phyloP scores from a whole-genome alignment of 176 grass and related monocot species.

The Rhynchospora tenuis region DNA sequence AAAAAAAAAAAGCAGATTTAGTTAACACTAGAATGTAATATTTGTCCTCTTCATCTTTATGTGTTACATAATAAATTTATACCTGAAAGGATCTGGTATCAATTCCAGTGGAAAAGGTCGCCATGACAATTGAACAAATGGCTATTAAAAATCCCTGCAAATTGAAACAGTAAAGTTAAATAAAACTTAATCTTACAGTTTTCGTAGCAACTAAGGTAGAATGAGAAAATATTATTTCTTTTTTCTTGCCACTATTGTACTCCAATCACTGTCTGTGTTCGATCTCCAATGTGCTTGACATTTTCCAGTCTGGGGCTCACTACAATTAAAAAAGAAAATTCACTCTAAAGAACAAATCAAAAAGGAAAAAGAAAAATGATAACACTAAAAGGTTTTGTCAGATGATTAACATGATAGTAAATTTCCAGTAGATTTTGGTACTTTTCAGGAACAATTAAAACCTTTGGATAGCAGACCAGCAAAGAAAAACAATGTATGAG shows the following conservation, averaged over 20 bases:
- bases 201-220: background rate
- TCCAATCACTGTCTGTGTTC: constrained; percentile 40
- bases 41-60: background rate
- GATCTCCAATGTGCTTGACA: constrained; percentile 51
- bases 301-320: constrained; percentile 55
- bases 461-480: constrained; percentile 95
- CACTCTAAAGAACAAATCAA: background rate
- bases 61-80: constrained; percentile 13
- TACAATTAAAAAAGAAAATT: constrained; percentile 23
- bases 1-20: background rate
- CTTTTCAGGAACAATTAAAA: constrained; percentile 7
- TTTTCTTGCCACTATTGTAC: constrained; percentile 59
- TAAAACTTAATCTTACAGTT: background rate
- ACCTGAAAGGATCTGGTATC: constrained; percentile 73
- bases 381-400: background rate
- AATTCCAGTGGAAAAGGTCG: constrained; percentile 95
- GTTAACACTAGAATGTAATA: background rate
- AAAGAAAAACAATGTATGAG: constrained; percentile 76
- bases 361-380: background rate
- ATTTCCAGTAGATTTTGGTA: background rate
- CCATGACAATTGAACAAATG: constrained; percentile 70
- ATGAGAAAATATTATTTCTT: constrained; percentile 2
- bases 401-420: background rate
- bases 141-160: constrained; percentile 84
- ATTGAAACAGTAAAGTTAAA: background rate